A percentile compares a stretch with the other conserved stretches of the same genome.
Evolutionary conservation across 2,329 filamentous ascomycete genomes (phyloP).

Genomic region (Ophiostoma tasmaniense): DNA sequence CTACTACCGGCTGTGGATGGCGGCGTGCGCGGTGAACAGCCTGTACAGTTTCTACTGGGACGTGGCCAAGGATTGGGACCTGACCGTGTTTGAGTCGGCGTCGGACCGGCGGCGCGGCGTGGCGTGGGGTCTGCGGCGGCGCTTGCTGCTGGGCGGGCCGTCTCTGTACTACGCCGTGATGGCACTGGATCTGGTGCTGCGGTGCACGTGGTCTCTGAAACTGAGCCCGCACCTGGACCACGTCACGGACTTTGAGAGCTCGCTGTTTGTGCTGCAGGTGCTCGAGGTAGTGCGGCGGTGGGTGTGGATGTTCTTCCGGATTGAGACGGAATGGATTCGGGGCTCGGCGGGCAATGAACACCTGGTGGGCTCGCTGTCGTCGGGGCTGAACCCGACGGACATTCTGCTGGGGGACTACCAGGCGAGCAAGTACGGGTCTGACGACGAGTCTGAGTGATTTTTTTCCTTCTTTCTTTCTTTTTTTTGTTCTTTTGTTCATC

Average conservation of each 20-base stretch:
- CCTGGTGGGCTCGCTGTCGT: conserved; percentile 19
- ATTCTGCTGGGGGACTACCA: conserved; percentile 66
- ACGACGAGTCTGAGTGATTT: conserved; percentile 14
- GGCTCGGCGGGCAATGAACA: neutral
- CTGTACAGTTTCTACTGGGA: conserved; percentile 99
- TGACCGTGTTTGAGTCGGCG: conserved; percentile 62
- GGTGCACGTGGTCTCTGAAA: conserved; percentile 88
- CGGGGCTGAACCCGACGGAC: conserved; percentile 33
- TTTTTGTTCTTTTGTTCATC: neutral
- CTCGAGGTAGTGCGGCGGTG: conserved; percentile 82
- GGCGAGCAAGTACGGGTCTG: conserved; percentile 48
- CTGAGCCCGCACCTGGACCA: conserved; percentile 73
- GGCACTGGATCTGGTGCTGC: conserved; percentile 65
- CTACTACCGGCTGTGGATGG: conserved; percentile 54
- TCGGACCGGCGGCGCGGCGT: too few relatives aligned
- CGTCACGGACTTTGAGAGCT: conserved; percentile 77
- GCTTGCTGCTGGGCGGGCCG: conserved; percentile 59
- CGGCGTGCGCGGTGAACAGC: conserved; percentile 71
- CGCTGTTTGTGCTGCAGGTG: conserved; percentile 79
- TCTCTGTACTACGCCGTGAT: conserved; percentile 78
- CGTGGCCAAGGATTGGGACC: conserved; percentile 90
- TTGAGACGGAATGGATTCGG: conserved; percentile 86
- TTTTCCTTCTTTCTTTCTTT: neutral
- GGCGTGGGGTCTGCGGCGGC: conserved; percentile 62
- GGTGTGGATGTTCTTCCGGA: conserved; percentile 95